Evolutionary conservation across 331 rosid species (phyloP), one percentile per base, ranked within the genome.

Genomic region (Spiraea crenata): DNA sequence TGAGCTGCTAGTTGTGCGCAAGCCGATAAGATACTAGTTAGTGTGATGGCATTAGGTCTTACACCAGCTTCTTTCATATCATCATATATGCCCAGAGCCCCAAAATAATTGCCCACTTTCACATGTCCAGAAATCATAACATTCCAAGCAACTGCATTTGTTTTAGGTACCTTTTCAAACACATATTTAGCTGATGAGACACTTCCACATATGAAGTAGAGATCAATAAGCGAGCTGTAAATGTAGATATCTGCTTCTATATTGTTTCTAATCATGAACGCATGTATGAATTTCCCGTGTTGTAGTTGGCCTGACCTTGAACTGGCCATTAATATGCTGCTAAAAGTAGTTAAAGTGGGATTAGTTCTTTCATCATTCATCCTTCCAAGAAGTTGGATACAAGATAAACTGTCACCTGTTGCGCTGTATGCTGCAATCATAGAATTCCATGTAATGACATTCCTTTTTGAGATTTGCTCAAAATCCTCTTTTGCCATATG

Each of bases 101-200:
- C 84, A 55, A 84, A 84, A 81, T 69, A 77, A 63, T 78, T 79
- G 46, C 97, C 93, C 60, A 78, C 73, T 35, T 77, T 69, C 65
- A 74, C 87, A 68, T 85, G 81, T 74, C 96, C 92, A 20, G 96
- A 87, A 75, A 91, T 87, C 97, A 92, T 85, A 63, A 87, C 83
- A 82, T 92, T 91, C 96, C 93, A 91, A 65, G 76, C 75, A 80
- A 79, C 85, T 7, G 70, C 60, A 17, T 74, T 74, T 46, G 81
- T 63, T 80, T 84, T 84, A 0, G 88, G 74, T 75, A 84, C 82
- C 74, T 57, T 51, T 70, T 57, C 69, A 76, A 89, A 92, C 38
- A 92, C 63, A 65, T 70, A 80, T 74, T 85, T 81, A 67, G 96
- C 96, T 37, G 81, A 79, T 52, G 48, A 81, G 66, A 80, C 84